phyloP scores from a whole-genome alignment of 2,329 filamentous ascomycete species.

The Colletotrichum simmondsii region DNA sequence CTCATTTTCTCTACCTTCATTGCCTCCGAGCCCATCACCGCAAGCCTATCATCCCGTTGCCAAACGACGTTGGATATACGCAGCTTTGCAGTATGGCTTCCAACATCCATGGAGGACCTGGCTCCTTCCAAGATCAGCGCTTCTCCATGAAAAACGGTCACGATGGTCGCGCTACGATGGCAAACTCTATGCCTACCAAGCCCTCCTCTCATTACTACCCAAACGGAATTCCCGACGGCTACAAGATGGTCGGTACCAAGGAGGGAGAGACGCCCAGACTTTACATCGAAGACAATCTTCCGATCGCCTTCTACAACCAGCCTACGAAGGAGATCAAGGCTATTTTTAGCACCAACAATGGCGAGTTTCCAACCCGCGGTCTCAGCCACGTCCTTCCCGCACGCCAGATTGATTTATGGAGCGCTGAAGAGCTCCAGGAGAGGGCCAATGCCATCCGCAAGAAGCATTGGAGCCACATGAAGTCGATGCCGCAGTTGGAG shows the following conservation, averaged over 20 bases:
- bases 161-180: neutral
- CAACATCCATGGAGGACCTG: neutral
- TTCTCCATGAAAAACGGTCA: neutral
- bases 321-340: constrained; percentile 44
- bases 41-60: neutral
- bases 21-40: neutral
- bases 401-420: constrained; percentile 50
- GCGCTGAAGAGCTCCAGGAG: constrained; percentile 49
- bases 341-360: constrained; percentile 52
- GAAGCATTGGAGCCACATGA: constrained; percentile 48
- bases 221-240: constrained; percentile 46
- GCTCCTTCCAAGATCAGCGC: neutral
- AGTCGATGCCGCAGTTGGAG: constrained; percentile 42
- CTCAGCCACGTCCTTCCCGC: constrained; percentile 41
- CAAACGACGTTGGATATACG: constrained; percentile 1
- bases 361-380: constrained; percentile 42
- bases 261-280: constrained; percentile 39
- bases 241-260: constrained; percentile 44
- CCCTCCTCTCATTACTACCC: constrained; percentile 44
- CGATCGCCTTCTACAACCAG: constrained; percentile 49
- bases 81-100: constrained; percentile 15
- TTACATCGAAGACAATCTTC: constrained; percentile 50
- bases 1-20: neutral
- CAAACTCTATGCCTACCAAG: neutral
- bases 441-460: constrained; percentile 52